Evolutionary conservation across 495 filamentous ascomycete genomes (phyloP).

Genomic region (Haplographium delicatum): DNA sequence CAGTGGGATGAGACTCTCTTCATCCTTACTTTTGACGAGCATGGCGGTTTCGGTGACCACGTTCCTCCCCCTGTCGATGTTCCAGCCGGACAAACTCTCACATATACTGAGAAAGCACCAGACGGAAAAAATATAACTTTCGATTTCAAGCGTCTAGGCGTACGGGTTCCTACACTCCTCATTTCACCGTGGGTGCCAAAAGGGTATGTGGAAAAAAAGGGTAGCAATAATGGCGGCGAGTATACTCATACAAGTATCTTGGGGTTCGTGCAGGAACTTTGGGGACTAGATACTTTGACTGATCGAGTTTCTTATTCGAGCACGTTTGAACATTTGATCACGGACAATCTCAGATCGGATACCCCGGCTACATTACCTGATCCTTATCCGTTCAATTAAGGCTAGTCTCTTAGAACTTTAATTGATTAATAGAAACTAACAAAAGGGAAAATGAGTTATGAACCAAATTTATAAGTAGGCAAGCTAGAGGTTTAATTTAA

Average conservation of each 20-base stretch:
- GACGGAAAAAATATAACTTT: constrained; percentile 40
- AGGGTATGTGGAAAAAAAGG: constrained; percentile 43
- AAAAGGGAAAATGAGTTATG: neutral
- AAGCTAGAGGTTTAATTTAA: neutral
- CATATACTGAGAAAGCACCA: constrained; percentile 38
- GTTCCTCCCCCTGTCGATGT: constrained; percentile 39
- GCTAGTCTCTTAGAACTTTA: too few relatives aligned
- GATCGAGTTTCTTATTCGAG: constrained; percentile 37
- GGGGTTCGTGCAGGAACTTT: constrained; percentile 37
- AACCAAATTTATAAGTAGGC: constrained; percentile 2
- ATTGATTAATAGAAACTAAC: too few relatives aligned
- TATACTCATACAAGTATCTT: constrained; percentile 42
- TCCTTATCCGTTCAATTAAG: constrained; percentile 24
- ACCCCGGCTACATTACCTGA: constrained; percentile 30
- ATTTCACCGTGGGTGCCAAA: constrained; percentile 44
- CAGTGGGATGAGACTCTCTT: constrained; percentile 44
- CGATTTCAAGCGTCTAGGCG: constrained; percentile 43
- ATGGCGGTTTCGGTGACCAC: constrained; percentile 46
- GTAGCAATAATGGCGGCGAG: constrained; percentile 32
- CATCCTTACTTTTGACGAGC: constrained; percentile 47
- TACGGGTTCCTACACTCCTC: constrained; percentile 43
- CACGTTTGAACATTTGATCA: constrained; percentile 40
- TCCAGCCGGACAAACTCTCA: constrained; percentile 33
- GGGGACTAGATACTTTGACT: constrained; percentile 37
- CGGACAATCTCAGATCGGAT: constrained; percentile 24